phyloP scores from a whole-genome alignment of 1,139 yeast species.

The Hyphopichia burtonii region DNA sequence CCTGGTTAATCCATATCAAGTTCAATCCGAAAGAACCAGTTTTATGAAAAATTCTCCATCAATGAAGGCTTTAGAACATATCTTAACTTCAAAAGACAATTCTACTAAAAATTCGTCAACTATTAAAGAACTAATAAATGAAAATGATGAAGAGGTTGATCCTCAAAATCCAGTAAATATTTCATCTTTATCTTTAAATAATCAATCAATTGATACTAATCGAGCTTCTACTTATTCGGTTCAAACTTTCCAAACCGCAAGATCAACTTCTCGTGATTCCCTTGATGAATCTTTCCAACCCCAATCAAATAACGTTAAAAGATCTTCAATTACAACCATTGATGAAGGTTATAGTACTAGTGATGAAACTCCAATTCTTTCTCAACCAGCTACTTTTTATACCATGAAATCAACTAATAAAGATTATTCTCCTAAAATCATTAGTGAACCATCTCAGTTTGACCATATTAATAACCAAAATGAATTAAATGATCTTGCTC shows the following conservation, averaged over 20 bases:
- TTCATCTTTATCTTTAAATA: not conserved
- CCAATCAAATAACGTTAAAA: slow-evolving; percentile 4
- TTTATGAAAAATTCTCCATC: slow-evolving; percentile 56
- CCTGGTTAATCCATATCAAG: not conserved
- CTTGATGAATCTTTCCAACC: slow-evolving; percentile 7
- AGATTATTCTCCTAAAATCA: slow-evolving; percentile 7
- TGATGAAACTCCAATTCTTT: slow-evolving; percentile 25
- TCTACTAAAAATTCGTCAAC: not conserved
- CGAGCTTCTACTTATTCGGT: slow-evolving; percentile 20
- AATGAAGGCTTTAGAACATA: slow-evolving; percentile 50
- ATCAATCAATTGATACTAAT: slow-evolving; percentile 6
- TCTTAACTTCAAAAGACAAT: slow-evolving; percentile 17
- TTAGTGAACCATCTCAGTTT: slow-evolving; percentile 1
- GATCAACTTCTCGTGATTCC: slow-evolving; percentile 12
- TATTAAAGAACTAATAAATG: slow-evolving; percentile 1
- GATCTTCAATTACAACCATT: slow-evolving; percentile 16
- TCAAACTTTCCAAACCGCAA: slow-evolving; percentile 33
- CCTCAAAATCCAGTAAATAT: not conserved
- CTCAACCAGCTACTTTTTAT: slow-evolving; percentile 25
- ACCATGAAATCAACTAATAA: slow-evolving; percentile 12
- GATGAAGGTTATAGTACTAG: slow-evolving; percentile 18
- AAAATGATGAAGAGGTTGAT: slow-evolving; percentile 5
- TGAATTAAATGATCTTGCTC: not conserved
- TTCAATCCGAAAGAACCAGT: slow-evolving; percentile 27
- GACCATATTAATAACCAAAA: not conserved